These are phyloP conservation scores for Millerozyma acaciae DNA, from an alignment of 805 yeast species.

Conservation along the genomic window DNA sequence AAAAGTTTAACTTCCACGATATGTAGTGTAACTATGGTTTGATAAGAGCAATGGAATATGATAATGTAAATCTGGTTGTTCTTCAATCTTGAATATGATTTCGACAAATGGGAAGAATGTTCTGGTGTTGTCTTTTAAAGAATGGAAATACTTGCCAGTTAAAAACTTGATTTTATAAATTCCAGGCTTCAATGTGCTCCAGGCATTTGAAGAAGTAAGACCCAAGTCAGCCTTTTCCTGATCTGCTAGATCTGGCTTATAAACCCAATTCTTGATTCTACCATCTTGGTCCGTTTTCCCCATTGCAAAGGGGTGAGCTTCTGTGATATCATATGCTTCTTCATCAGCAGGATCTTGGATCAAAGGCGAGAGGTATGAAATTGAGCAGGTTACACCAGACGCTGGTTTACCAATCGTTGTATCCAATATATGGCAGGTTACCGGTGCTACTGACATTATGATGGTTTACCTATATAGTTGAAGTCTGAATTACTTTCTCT, in stretches of 20 bases:
- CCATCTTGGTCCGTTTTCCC: constrained; percentile 80
- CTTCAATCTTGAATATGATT: constrained; percentile 62
- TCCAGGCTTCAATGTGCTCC: constrained; percentile 56
- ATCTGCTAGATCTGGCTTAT: constrained; percentile 31
- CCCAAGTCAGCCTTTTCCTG: constrained; percentile 23
- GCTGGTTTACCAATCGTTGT: constrained; percentile 86
- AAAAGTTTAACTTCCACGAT: constrained; percentile 80
- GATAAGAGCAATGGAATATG: constrained; percentile 85
- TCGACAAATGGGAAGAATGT: constrained; percentile 90
- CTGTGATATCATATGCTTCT: constrained; percentile 23
- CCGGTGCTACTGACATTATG: constrained; percentile 44
- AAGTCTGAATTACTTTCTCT: too few relatives aligned
- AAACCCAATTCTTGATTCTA: constrained; percentile 65
- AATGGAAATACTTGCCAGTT: constrained; percentile 61
- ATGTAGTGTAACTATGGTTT: constrained; percentile 85
- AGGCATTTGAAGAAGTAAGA: constrained; percentile 21
- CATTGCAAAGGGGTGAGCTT: constrained; percentile 51
- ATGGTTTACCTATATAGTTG: too few relatives aligned
- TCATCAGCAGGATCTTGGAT: constrained; percentile 20
- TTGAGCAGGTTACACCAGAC: constrained; percentile 61
- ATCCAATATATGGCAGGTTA: constrained; percentile 88
- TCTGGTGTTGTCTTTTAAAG: constrained; percentile 25
- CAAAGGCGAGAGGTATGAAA: constrained; percentile 38
- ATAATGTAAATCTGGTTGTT: constrained; percentile 74
- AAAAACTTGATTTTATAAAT: constrained; percentile 73